Evolutionary conservation across 1,284 basidiomycete species (phyloP).

Genomic region (Leccinum pseudoinsigne): DNA sequence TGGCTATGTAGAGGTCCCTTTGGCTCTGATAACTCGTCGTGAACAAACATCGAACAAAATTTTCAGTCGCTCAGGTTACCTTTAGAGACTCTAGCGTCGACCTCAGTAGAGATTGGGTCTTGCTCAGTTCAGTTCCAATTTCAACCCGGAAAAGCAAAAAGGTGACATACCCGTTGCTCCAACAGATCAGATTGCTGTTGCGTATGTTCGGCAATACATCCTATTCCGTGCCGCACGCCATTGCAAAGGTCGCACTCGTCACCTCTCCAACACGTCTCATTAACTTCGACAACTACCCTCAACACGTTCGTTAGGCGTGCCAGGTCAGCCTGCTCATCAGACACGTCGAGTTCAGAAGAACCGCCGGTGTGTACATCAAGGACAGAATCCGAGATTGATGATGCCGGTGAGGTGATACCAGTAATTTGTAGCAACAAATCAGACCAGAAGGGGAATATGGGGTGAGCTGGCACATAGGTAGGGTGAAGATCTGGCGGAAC

Average conservation of each 20-base stretch:
- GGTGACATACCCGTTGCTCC: constrained; percentile 75
- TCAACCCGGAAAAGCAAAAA: not conserved
- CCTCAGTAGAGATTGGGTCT: constrained; percentile 59
- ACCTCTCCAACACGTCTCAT: constrained; percentile 75
- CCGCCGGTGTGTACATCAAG: constrained; percentile 25
- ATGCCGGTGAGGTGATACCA: constrained; percentile 19
- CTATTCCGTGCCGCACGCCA: constrained; percentile 76
- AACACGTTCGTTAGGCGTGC: constrained; percentile 80
- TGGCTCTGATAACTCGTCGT: constrained; percentile 54
- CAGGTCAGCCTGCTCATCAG: constrained; percentile 69
- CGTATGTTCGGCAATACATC: constrained; percentile 66
- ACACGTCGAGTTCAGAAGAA: constrained; percentile 23
- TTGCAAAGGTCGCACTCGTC: constrained; percentile 79
- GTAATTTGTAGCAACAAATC: constrained; percentile 29
- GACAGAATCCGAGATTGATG: constrained; percentile 28
- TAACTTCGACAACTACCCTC: constrained; percentile 76
- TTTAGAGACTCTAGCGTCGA: constrained; percentile 75
- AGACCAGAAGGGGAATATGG: constrained; percentile 47
- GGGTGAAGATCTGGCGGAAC: constrained; percentile 60
- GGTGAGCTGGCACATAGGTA: constrained; percentile 65
- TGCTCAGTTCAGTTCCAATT: constrained; percentile 18
- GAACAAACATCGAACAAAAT: constrained; percentile 9
- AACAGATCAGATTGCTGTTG: constrained; percentile 76
- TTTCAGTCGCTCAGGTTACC: constrained; percentile 39
- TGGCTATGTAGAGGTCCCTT: constrained; percentile 85